Base-by-base conservation (phyloP, 2,329 filamentous ascomycete species). In the Zymoseptoria passerinii region DNA sequence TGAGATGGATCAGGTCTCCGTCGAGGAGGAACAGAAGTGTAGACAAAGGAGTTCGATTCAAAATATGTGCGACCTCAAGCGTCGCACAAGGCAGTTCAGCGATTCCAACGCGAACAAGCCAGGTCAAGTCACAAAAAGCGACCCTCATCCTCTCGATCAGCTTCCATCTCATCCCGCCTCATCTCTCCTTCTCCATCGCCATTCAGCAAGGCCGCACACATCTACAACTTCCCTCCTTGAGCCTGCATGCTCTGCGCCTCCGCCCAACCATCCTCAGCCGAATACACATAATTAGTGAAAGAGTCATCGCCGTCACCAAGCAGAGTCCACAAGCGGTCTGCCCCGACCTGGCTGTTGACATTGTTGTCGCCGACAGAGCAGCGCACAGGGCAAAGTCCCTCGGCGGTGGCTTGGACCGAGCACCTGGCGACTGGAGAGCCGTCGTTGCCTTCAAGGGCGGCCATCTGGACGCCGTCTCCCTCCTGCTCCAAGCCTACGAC, bases 401-500 rank as follows among this genome's bases (percentile, higher is more conserved):
- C 35, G n/a, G 35, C 35, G 13, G 35, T 44, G 13, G 16, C 35
- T 13, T 44, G 35, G 16, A 44, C 16, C 16, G 35, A 44, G 35
- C 35, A 44, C 35, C 6, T n/a, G 35, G 35, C 35, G 2, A 16
- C 35, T 7, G 13, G 35, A 10, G 35, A 44, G 9, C 35, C 35
- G n/a, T 44, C 13, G 35, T 44, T 16, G n/a, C 35, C n/a, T 6
- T 44, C 35, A 5, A 44, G 35, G n/a, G 35, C 35, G 35, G 35
- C 35, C 35, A 44, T 44, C 35, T 44, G 35, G 5, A 44, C 35
- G n/a, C 35, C 35, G 9, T 44, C 35, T 4, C 35, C 35, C 35
- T 44, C 35, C 35, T 44, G 35, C 35, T 44, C 20, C 50, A 61
- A 20, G 10, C 58, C 20, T 50, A 58, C 8, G 50, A 63, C 10